A percentile compares a stretch with the other conserved stretches of the same genome.
Evolutionary conservation across 2,329 filamentous ascomycete species (phyloP).

Genomic region (Herpotrichia juniperi): DNA sequence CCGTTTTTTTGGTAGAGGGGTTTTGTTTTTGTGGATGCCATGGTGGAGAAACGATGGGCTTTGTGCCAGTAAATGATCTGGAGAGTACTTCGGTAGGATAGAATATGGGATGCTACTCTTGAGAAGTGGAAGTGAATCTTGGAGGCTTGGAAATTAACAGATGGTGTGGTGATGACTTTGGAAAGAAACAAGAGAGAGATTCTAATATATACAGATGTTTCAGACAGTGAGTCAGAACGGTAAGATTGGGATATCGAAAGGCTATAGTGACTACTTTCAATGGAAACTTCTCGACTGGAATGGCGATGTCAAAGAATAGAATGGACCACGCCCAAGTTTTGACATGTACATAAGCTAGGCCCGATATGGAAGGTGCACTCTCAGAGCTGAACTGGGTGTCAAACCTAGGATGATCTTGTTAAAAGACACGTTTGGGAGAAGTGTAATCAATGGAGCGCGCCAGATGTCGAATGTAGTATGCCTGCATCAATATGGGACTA

Average conservation of each 20-base stretch:
- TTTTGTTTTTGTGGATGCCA: slow-evolving; percentile 23
- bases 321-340: neutral
- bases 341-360: neutral
- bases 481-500: too few relatives aligned
- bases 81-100: neutral
- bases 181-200: neutral
- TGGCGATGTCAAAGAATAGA: neutral
- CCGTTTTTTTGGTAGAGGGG: slow-evolving; percentile 49
- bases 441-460: too few relatives aligned
- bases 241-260: neutral
- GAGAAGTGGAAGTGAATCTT: neutral
- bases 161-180: too few relatives aligned
- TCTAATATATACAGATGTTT: neutral
- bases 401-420: too few relatives aligned
- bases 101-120: neutral
- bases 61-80: neutral
- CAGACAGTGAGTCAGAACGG: neutral
- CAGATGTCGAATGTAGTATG: too few relatives aligned
- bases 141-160: neutral
- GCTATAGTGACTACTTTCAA: neutral
- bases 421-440: too few relatives aligned
- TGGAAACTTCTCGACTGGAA: neutral
- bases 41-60: neutral
- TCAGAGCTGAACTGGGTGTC: neutral
- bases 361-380: neutral